Conservation (phyloP, 306 rosid genomes). For the Lupinus albus region DNA sequence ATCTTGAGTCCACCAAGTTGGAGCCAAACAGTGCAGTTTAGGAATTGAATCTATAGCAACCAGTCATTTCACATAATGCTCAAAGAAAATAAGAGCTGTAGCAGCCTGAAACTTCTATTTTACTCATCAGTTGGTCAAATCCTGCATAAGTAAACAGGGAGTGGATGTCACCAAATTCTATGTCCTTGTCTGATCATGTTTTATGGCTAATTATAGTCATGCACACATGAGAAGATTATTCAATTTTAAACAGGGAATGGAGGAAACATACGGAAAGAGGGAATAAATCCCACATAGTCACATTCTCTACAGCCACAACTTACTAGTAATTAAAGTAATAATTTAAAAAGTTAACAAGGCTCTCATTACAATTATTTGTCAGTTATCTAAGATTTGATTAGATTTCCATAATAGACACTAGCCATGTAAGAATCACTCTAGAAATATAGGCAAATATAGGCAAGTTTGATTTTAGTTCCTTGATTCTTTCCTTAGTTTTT, state of each 20-base stretch:
- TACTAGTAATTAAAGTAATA: too few species aligned
- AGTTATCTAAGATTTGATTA: too few species aligned
- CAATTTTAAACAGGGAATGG: slow-evolving; percentile 14
- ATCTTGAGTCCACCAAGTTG: slow-evolving; percentile 8
- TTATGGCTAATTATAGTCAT: background rate
- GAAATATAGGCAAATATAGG: too few species aligned
- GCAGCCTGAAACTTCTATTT: slow-evolving; percentile 42
- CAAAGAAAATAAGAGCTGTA: slow-evolving; percentile 44
- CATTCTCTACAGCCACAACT: too few species aligned
- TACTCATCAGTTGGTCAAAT: slow-evolving; percentile 48
- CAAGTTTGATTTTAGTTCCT: too few species aligned
- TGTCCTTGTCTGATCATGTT: background rate
- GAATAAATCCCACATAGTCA: too few species aligned
- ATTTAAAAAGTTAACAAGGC: too few species aligned
- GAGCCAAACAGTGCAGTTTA: background rate
- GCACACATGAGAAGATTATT: background rate
- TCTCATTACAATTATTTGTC: too few species aligned
- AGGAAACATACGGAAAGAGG: background rate
- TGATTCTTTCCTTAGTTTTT: too few species aligned
- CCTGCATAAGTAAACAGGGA: slow-evolving; percentile 40
- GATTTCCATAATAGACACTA: too few species aligned
- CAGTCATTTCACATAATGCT: slow-evolving; percentile 1
- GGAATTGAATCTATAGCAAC: background rate
- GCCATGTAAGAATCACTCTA: too few species aligned
- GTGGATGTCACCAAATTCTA: background rate